Evolutionary conservation across 2,329 filamentous ascomycete species (phyloP).

Genomic region (Tolypocladium inflatum): DNA sequence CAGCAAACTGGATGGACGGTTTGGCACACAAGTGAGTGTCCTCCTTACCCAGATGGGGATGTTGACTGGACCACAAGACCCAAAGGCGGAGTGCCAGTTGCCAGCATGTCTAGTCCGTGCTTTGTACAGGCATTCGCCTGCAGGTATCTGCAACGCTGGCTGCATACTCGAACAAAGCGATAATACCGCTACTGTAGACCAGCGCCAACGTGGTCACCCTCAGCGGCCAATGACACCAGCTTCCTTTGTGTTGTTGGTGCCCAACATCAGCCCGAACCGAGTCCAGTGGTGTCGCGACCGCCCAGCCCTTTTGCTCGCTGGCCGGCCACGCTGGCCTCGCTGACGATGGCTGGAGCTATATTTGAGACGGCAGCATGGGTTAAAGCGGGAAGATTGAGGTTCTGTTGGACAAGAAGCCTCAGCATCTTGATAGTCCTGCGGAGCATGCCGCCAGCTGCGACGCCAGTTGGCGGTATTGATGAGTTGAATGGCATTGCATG

Average conservation of each 20-base stretch:
- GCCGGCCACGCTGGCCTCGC: not conserved
- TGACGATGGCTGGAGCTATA: not conserved
- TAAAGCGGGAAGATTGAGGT: not conserved
- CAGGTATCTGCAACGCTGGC: not conserved
- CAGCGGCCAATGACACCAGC: not conserved
- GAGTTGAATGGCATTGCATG: not conserved
- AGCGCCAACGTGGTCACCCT: not conserved
- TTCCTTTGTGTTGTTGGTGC: not conserved
- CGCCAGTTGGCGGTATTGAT: not conserved
- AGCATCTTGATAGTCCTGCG: not conserved
- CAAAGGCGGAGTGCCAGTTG: not conserved
- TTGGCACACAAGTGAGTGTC: not conserved
- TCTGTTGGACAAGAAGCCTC: not conserved
- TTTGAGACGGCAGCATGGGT: not conserved
- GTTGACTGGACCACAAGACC: not conserved
- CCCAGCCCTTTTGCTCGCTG: not conserved
- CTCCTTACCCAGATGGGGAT: not conserved
- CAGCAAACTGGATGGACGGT: not conserved
- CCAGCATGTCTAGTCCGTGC: not conserved
- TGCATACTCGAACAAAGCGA: not conserved
- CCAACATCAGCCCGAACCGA: constrained; percentile 1
- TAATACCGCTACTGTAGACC: not conserved
- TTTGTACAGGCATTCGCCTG: not conserved
- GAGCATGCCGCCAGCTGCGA: too few relatives aligned
- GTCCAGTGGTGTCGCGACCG: not conserved